A percentile compares a stretch with the other conserved stretches of the same genome.
Evolutionary conservation across 306 rosid genomes (phyloP).

Genomic region (Mimosa pudica): DNA sequence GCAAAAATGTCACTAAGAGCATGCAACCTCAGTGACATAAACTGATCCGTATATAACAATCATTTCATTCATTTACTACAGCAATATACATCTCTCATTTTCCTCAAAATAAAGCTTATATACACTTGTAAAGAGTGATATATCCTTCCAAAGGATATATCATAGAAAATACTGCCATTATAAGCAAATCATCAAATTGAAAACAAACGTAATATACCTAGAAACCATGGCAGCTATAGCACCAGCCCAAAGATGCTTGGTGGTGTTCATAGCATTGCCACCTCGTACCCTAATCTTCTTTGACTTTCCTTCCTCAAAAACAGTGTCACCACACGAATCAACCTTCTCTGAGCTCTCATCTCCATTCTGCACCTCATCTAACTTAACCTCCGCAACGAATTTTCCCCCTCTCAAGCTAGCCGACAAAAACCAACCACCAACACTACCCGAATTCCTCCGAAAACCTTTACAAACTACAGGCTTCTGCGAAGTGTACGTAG

Average conservation of each 20-base stretch:
- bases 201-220: conserved; percentile 46
- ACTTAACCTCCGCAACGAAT: conserved; percentile 54
- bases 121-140: background rate
- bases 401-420: conserved; percentile 61
- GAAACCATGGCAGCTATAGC: conserved; percentile 99
- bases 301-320: conserved; percentile 35
- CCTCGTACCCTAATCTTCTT: conserved; percentile 49
- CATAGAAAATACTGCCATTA: background rate
- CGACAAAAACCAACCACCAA: conserved; percentile 55
- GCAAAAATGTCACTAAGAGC: background rate
- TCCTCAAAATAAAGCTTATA: background rate
- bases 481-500: conserved; percentile 26
- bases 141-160: background rate
- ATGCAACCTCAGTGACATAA: background rate
- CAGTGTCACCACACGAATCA: background rate
- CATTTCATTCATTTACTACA: background rate
- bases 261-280: conserved; percentile 72
- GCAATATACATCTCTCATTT: conserved; percentile 2
- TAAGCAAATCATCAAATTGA: background rate
- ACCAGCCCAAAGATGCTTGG: conserved; percentile 95
- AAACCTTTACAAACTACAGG: conserved; percentile 25
- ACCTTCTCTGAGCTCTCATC: conserved; percentile 50
- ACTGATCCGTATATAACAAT: background rate
- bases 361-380: conserved; percentile 46
- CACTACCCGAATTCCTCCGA: conserved; percentile 32